Evolutionary conservation across 495 filamentous ascomycete species (phyloP).

Genomic region (Achaetomiella virescens): DNA sequence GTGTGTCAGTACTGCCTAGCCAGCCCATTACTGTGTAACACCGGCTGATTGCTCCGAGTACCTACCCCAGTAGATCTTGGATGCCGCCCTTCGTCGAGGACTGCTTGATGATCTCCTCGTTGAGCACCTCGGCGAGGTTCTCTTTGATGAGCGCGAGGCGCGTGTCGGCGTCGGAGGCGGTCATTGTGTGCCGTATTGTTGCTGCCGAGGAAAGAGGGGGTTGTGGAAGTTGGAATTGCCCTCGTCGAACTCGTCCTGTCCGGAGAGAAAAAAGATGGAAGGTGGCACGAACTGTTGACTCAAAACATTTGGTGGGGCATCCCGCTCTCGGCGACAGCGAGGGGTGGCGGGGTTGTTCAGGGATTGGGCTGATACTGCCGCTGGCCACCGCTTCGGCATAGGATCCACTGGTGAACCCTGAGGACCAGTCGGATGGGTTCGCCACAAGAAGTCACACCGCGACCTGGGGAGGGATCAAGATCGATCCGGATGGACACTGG

Average conservation of each 20-base stretch:
- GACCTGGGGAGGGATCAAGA: not conserved
- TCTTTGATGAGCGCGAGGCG: constrained; percentile 59
- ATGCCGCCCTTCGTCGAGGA: constrained; percentile 64
- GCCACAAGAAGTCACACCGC: too few relatives aligned
- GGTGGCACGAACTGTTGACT: constrained; percentile 12
- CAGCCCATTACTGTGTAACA: not conserved
- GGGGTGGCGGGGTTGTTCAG: constrained; percentile 4
- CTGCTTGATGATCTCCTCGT: constrained; percentile 76
- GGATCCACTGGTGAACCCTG: constrained; percentile 10
- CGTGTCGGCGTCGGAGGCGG: constrained; percentile 4
- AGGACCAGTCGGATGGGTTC: not conserved
- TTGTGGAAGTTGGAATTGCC: not conserved
- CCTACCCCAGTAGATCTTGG: constrained; percentile 82
- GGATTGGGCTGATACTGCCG: constrained; percentile 1
- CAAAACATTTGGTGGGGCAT: constrained; percentile 12
- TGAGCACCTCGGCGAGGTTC: constrained; percentile 79
- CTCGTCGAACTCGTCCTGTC: not conserved
- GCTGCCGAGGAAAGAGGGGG: not conserved
- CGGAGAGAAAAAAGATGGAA: not conserved
- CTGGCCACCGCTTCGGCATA: constrained; percentile 3
- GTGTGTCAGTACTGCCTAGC: not conserved
- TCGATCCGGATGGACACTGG: too few relatives aligned
- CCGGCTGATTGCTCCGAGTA: not conserved
- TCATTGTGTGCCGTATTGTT: constrained; percentile 7
- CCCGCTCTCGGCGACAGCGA: not conserved